Evolutionary conservation across 768 basidiomycete species (phyloP), one percentile per base, ranked within the genome.

Genomic region (Cyclocybe cylindracea): DNA sequence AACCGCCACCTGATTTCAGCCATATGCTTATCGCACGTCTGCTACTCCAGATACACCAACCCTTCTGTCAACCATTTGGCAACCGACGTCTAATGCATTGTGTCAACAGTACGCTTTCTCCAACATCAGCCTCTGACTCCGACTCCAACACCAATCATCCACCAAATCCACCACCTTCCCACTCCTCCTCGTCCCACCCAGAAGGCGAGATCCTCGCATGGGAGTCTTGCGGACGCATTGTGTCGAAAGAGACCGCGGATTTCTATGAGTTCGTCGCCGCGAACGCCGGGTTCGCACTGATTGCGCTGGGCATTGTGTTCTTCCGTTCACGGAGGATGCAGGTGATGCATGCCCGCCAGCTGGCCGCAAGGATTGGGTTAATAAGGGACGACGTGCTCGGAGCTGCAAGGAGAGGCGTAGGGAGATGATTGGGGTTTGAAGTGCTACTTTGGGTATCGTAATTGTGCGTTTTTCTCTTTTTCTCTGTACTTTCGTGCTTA

Each of bases 11-110:
- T 4, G 32, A 53, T 33, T 44, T 44, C n/a, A 19, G 18, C 38
- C 14, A 10, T 24, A 16, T 37, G 47, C 37, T 46, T 50, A 41
- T 42, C 56, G 32, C 13, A 32, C 24, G 5, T 44, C 9, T 36
- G 9, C 50, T 37, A 19, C 43, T 46, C 40, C 48, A 95, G 93
- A 74, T 91, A 33, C 74, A 85, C 61, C 84, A 94, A 72, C 94
- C 94, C 2, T 96, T 89, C 69, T 98, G 94, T 70, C 85, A 91
- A 63, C 94, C 95, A n/a, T 96, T 94, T 64, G 95, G 95, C 46
- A 95, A 95, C 70, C 84, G 95, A 18, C 85, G 91, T 14, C 79
- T 94, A 37, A 78, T 95, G 75, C 94, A 94, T 65, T 98, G 94
- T 54, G 63, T 82, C 33, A 80, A 78, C 57, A 59, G 66, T 44